Percentiles rank a stretch among this genome's conserved stretches.
Evolutionary conservation across 129 eudicot species (phyloP).

Genomic region (Helianthus tuberosus): DNA sequence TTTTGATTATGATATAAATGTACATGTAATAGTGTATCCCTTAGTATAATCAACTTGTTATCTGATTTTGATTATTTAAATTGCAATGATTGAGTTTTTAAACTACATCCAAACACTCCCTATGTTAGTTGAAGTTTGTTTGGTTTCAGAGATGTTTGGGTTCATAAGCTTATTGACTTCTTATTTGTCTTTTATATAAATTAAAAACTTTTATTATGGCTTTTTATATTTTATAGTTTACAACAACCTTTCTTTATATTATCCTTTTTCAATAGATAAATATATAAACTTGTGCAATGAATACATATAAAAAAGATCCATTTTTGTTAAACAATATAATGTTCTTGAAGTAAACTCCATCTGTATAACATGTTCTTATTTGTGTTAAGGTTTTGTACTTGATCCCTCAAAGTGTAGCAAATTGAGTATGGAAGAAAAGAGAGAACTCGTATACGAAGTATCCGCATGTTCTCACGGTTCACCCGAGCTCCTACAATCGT

Average conservation of each 20-base stretch:
- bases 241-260: conserved; percentile 20
- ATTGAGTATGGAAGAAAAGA: conserved; percentile 71
- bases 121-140: no score
- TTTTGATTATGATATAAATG: not conserved
- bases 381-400: conserved; percentile 53
- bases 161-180: not conserved
- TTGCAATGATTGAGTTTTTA: no score
- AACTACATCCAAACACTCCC: no score
- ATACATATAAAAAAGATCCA: not conserved
- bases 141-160: no score
- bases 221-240: conserved; percentile 31
- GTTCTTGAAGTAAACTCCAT: conserved; percentile 20
- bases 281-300: conserved; percentile 20
- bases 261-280: not conserved
- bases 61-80: not conserved
- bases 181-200: conserved; percentile 9
- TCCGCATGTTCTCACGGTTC: conserved; percentile 65
- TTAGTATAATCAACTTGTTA: not conserved
- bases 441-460: conserved; percentile 72
- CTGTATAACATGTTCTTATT: conserved; percentile 5
- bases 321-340: conserved; percentile 21
- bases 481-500: conserved; percentile 65
- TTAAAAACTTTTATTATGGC: not conserved
- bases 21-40: not conserved
- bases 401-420: conserved; percentile 76